phyloP scores from a whole-genome alignment of 1,284 basidiomycete genomes.

The Termitomyces sp. region DNA sequence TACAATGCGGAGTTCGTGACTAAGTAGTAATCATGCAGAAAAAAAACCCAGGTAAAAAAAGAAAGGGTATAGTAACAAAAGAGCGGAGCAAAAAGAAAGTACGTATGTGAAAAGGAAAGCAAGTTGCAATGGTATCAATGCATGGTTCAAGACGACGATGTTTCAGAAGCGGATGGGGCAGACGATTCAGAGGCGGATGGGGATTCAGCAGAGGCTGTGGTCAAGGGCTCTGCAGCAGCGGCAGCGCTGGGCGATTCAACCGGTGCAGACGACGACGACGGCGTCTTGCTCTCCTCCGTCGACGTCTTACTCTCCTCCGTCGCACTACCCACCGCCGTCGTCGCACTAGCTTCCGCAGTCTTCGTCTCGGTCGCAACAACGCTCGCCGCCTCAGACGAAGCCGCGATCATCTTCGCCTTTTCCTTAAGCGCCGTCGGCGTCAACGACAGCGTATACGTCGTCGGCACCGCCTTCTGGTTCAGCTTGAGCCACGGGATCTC shows the following conservation, averaged over 20 bases:
- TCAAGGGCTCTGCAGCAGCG: not conserved
- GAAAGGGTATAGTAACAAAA: not conserved
- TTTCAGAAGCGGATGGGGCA: not conserved
- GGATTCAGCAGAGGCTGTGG: not conserved
- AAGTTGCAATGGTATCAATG: not conserved
- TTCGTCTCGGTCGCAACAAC: not conserved
- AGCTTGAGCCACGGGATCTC: conserved; percentile 54
- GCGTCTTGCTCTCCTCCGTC: not conserved
- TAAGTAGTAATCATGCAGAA: not conserved
- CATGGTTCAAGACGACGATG: not conserved
- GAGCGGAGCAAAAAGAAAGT: not conserved
- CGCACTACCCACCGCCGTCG: not conserved
- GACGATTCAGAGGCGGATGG: not conserved
- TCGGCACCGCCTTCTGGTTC: conserved; percentile 42
- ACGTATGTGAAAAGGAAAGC: too few relatives aligned
- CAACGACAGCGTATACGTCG: conserved; percentile 35
- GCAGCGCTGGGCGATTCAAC: not conserved
- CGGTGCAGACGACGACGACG: not conserved
- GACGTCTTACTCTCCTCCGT: not conserved
- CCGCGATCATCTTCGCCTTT: conserved; percentile 16
- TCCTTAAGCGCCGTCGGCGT: conserved; percentile 11
- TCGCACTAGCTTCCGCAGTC: not conserved
- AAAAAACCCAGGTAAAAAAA: not conserved
- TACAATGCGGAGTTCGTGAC: not conserved
- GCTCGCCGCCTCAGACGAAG: conserved; percentile 9